Conservation (phyloP, 129 eudicot genomes). For the Flaveria robusta region DNA sequence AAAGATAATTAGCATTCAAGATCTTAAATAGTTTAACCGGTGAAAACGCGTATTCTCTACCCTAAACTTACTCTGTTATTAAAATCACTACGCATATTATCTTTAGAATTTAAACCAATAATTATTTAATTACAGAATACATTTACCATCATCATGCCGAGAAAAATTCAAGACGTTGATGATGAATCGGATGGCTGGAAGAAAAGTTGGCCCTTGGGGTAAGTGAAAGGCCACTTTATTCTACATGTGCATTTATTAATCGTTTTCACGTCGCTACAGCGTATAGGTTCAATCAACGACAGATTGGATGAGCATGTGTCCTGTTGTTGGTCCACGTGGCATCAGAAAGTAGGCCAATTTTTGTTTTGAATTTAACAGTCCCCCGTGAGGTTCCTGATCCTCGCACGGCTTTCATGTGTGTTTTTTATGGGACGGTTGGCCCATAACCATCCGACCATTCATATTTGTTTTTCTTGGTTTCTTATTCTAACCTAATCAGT, state of each 20-base stretch:
- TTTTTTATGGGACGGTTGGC: slow-evolving; percentile 21
- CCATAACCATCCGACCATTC: slow-evolving; percentile 12
- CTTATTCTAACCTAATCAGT: neutral
- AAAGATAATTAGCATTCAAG: neutral
- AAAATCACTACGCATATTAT: too few relatives aligned
- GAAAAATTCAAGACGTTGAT: slow-evolving; percentile 9
- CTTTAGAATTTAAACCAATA: too few relatives aligned
- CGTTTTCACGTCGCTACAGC: slow-evolving; percentile 29
- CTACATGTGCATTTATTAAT: slow-evolving; percentile 31
- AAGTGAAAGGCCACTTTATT: slow-evolving; percentile 25
- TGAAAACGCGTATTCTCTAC: too few relatives aligned
- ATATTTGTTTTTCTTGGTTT: slow-evolving; percentile 26
- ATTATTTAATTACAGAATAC: too few relatives aligned
- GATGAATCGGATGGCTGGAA: slow-evolving; percentile 34
- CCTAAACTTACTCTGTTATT: too few relatives aligned
- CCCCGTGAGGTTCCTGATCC: slow-evolving; percentile 24
- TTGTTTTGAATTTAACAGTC: slow-evolving; percentile 11
- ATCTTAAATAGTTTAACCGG: neutral
- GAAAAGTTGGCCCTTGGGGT: slow-evolving; percentile 37
- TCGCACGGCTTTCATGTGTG: slow-evolving; percentile 16
- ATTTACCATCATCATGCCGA: too few relatives aligned
- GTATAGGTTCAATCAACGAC: slow-evolving; percentile 29
- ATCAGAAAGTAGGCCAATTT: slow-evolving; percentile 15
- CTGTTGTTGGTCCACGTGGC: slow-evolving; percentile 47
- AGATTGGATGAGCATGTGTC: slow-evolving; percentile 35